These are phyloP conservation scores for Ustanciosporium gigantosporum DNA, from an alignment of 1,284 basidiomycete genomes.

Conservation along the genomic window DNA sequence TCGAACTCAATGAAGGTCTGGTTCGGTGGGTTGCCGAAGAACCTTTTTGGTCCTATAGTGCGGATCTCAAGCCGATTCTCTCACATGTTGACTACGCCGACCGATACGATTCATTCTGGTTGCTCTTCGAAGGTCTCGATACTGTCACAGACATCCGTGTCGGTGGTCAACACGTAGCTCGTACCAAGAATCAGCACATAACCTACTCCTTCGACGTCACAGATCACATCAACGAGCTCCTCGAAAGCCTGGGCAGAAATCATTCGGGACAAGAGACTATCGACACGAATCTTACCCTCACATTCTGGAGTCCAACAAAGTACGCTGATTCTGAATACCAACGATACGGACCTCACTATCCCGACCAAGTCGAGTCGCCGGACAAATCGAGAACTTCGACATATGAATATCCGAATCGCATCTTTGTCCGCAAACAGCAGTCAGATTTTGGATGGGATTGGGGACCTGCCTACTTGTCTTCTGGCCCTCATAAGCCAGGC, in stretches of 20 bases:
- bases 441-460: constrained; percentile 57
- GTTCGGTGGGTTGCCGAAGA: constrained; percentile 69
- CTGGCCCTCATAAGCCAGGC: constrained; percentile 29
- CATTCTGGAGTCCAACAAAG: constrained; percentile 12
- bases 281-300: constrained; percentile 35
- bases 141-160: constrained; percentile 68
- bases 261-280: too few relatives aligned
- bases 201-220: constrained; percentile 66
- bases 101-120: constrained; percentile 61
- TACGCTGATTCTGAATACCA: constrained; percentile 17
- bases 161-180: constrained; percentile 66
- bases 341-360: constrained; percentile 23
- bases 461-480: constrained; percentile 41
- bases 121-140: constrained; percentile 70
- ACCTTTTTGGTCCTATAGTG: constrained; percentile 69
- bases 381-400: constrained; percentile 2
- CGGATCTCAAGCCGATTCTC: constrained; percentile 65
- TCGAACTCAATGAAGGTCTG: constrained; percentile 68
- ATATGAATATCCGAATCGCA: constrained; percentile 45
- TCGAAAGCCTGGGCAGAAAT: background rate
- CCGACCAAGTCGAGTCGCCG: constrained; percentile 11
- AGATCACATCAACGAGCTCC: background rate
- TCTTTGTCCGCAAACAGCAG: constrained; percentile 51
- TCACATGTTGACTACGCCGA: constrained; percentile 15
- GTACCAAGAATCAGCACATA: constrained; percentile 69